Percentiles rank a stretch among this genome's conserved stretches.
Conservation (phyloP, 2,329 filamentous ascomycete genomes). For the Pochonia chlamydosporia region DNA sequence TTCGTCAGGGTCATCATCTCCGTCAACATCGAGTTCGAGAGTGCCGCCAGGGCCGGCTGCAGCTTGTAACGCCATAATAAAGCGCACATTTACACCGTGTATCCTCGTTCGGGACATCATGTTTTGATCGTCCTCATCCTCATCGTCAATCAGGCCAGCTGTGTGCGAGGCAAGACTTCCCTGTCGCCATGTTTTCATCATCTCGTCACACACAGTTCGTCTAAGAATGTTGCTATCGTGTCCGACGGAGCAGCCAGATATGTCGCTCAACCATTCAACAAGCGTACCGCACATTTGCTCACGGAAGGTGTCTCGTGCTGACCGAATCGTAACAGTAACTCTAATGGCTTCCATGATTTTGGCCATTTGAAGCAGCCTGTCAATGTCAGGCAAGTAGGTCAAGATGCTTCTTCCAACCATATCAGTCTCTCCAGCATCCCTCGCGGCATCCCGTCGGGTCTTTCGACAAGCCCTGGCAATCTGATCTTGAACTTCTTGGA, state of each 20-base stretch:
- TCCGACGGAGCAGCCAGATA: constrained; percentile 81
- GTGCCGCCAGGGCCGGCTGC: constrained; percentile 22
- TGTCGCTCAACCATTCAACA: constrained; percentile 92
- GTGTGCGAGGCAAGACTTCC: constrained; percentile 81
- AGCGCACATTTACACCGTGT: constrained; percentile 28
- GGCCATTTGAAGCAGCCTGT: constrained; percentile 69
- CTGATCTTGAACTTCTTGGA: constrained; percentile 84
- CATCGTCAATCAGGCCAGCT: constrained; percentile 33
- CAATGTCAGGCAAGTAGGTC: constrained; percentile 67
- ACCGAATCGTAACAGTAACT: constrained; percentile 90
- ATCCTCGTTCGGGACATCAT: constrained; percentile 28
- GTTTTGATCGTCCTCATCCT: constrained; percentile 43
- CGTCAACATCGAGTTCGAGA: constrained; percentile 22
- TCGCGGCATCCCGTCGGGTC: constrained; percentile 59
- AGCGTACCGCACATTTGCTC: constrained; percentile 99
- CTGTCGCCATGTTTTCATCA: constrained; percentile 79
- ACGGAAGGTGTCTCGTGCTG: constrained; percentile 87
- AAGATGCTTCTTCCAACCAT: constrained; percentile 82
- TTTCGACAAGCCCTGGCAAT: constrained; percentile 83
- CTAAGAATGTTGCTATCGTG: constrained; percentile 73
- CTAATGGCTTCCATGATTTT: constrained; percentile 91
- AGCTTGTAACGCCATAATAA: constrained; percentile 31
- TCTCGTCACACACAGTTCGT: constrained; percentile 81
- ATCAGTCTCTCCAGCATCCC: constrained; percentile 82
- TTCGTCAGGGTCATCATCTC: constrained; percentile 35